Percentiles rank a stretch among this genome's conserved stretches.
Evolutionary conservation across 2,329 filamentous ascomycete genomes (phyloP).

Genomic region (Sclerotiophoma versabilis): DNA sequence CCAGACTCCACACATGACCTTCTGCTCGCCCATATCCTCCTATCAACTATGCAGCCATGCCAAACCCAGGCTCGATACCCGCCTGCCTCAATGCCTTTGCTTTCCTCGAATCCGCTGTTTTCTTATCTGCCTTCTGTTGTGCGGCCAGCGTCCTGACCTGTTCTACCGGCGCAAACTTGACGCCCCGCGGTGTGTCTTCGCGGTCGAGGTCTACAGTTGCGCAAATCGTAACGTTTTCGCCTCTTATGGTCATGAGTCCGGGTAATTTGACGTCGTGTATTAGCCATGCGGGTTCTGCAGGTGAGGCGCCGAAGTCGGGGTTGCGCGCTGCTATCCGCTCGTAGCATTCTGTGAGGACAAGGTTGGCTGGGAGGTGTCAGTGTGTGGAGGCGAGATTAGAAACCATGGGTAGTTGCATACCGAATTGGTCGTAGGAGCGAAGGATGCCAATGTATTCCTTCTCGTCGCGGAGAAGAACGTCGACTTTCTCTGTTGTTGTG

Average conservation of each 20-base stretch:
- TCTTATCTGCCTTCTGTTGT: constrained; percentile 77
- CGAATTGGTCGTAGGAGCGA: constrained; percentile 97
- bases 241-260: constrained; percentile 89
- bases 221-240: constrained; percentile 94
- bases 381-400: not conserved
- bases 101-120: constrained; percentile 56
- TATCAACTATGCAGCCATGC: constrained; percentile 63
- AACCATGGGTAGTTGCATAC: constrained; percentile 58
- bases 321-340: constrained; percentile 82
- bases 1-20: too few species aligned
- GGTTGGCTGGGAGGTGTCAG: constrained; percentile 70
- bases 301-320: constrained; percentile 34
- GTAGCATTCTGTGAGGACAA: constrained; percentile 90
- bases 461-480: constrained; percentile 89
- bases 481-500: constrained; percentile 79
- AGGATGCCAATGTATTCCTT: constrained; percentile 92
- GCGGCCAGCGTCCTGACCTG: constrained; percentile 75
- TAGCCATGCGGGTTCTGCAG: constrained; percentile 53
- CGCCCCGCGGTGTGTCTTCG: constrained; percentile 86
- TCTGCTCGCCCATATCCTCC: not conserved
- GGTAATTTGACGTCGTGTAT: constrained; percentile 86
- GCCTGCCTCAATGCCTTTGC: constrained; percentile 67
- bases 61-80: constrained; percentile 71
- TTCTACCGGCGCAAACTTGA: constrained; percentile 70
- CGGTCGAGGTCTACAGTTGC: constrained; percentile 97